Conservation (phyloP, 371 early-diverging fungal genomes). For the Mortierella sp. region DNA sequence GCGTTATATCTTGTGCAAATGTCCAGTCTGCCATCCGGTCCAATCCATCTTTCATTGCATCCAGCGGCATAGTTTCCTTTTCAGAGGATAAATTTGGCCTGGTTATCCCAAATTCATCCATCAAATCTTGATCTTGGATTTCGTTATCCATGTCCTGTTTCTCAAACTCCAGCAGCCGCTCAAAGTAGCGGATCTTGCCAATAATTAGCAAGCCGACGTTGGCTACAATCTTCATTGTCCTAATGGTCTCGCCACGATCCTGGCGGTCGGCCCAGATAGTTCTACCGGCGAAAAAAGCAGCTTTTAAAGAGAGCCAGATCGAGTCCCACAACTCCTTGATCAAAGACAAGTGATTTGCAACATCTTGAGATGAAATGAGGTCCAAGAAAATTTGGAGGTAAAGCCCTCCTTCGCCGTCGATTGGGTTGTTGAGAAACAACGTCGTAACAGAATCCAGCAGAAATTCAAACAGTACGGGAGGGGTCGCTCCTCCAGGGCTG, state of each 20-base stretch:
- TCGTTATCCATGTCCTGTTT: constrained; percentile 36
- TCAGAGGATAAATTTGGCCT: neutral
- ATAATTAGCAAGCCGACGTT: constrained; percentile 45
- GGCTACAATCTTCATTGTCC: constrained; percentile 44
- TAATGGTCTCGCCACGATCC: constrained; percentile 40
- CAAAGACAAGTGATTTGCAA: constrained; percentile 33
- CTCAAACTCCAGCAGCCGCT: constrained; percentile 50
- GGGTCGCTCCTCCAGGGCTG: constrained; percentile 48
- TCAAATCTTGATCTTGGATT: constrained; percentile 21
- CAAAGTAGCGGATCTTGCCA: constrained; percentile 50
- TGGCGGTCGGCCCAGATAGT: constrained; percentile 39
- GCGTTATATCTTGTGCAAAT: constrained; percentile 40
- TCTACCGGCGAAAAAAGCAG: constrained; percentile 41
- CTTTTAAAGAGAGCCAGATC: constrained; percentile 44
- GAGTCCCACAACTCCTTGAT: constrained; percentile 52
- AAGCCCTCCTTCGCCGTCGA: constrained; percentile 54
- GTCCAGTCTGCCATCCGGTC: constrained; percentile 42
- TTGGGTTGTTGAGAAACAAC: constrained; percentile 41
- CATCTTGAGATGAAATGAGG: constrained; percentile 45
- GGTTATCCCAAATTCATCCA: constrained; percentile 6
- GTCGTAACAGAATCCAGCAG: constrained; percentile 49
- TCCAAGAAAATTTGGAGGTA: constrained; percentile 51
- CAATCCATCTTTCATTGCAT: constrained; percentile 33
- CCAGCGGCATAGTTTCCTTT: constrained; percentile 52
- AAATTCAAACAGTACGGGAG: constrained; percentile 36